phyloP scores from a whole-genome alignment of 495 filamentous ascomycete species.

The Clohesyomyces aquaticus region DNA sequence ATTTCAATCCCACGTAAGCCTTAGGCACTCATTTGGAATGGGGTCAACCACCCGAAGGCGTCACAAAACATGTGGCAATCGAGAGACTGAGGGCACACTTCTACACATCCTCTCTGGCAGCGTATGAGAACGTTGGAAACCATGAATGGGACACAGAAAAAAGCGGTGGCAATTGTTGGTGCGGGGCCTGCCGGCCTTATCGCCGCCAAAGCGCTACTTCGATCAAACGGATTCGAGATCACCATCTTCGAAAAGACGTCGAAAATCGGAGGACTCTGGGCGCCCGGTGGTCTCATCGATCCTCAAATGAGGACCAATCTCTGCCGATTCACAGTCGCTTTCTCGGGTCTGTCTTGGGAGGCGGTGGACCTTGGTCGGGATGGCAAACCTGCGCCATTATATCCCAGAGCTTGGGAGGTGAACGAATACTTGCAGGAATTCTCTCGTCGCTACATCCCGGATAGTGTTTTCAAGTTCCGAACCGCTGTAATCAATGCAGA shows the following conservation, averaged over 20 bases:
- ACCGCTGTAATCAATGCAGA: no score
- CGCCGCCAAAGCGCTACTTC: slow-evolving; percentile 8
- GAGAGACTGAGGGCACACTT: no score
- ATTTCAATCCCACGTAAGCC: no score
- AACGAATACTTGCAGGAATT: slow-evolving; percentile 4
- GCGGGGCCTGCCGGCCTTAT: slow-evolving; percentile 7
- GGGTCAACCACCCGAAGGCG: no score
- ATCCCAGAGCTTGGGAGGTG: slow-evolving; percentile 10
- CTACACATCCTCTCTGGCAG: no score
- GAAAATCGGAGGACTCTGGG: slow-evolving; percentile 6
- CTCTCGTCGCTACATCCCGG: not conserved
- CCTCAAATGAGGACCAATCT: slow-evolving; percentile 20
- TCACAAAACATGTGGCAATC: no score
- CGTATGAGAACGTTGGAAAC: no score
- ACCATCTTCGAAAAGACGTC: slow-evolving; percentile 10
- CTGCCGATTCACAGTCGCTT: slow-evolving; percentile 2
- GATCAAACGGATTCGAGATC: not conserved
- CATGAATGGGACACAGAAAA: no score
- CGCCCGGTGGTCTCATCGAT: not conserved
- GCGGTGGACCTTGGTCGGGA: slow-evolving; percentile 9
- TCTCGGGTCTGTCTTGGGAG: slow-evolving; percentile 22
- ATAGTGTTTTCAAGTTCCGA: no score
- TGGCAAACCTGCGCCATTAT: not conserved
- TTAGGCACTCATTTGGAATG: no score
- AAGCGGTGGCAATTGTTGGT: slow-evolving; percentile 14